A percentile compares a stretch with the other conserved stretches of the same genome.
These are phyloP conservation scores for Anaeromyces robustus DNA, from an alignment of 192 early-diverging fungal species.

Conservation along the genomic window DNA sequence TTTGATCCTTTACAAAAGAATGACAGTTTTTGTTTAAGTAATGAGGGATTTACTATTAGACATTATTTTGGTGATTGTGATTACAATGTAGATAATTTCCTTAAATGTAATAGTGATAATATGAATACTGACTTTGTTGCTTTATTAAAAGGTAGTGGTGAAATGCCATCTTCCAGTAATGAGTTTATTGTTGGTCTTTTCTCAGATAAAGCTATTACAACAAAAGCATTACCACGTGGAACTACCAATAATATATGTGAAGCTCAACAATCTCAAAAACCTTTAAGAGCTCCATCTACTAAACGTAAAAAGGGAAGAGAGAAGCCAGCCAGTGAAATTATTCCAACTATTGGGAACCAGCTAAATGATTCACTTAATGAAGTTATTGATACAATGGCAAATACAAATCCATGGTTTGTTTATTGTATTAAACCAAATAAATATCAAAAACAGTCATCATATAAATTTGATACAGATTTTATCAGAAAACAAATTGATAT, in stretches of 20 bases:
- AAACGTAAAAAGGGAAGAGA: background rate
- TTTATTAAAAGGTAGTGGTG: conserved; percentile 52
- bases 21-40: background rate
- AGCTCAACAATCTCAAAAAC: background rate
- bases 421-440: background rate
- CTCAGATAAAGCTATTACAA: background rate
- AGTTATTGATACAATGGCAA: background rate
- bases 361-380: background rate
- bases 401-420: background rate
- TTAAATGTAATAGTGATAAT: conserved; percentile 60
- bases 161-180: background rate
- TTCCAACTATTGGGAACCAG: background rate
- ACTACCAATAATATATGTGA: background rate
- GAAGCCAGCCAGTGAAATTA: background rate
- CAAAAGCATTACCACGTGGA: background rate
- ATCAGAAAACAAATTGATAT: background rate
- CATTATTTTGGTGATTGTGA: conserved; percentile 58
- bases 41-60: conserved; percentile 45
- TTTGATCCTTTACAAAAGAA: background rate
- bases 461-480: background rate
- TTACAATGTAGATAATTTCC: conserved; percentile 42
- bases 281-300: background rate
- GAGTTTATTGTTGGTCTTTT: background rate
- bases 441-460: background rate
- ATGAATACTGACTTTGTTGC: conserved; percentile 71